Base-by-base conservation (phyloP, 306 rosid species). In the Oemleria cerasiformis region DNA sequence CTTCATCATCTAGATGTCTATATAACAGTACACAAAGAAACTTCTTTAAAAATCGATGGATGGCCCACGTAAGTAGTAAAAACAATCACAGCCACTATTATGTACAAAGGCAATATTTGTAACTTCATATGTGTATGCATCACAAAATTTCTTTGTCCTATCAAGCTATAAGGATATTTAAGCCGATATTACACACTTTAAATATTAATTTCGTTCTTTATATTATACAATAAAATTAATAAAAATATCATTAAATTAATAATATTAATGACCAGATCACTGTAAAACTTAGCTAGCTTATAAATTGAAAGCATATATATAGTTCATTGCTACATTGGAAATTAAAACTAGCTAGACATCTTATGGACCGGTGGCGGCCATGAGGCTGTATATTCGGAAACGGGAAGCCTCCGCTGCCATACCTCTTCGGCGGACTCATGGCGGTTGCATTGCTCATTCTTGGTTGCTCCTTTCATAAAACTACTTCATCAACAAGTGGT, bases 321-420 rank as follows among this genome's bases (percentile, higher is more conserved):
- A n/a, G 14, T 38, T 40, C 10, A 38, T 17, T 38, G 23, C 3
- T 12, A 8, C 63, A 57, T 15, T 15, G 36, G 14, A 12, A n/a
- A 54, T 9, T 1, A 16, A 45, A 56, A 11, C 62, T 14, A 12
- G 38, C 21, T 36, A 16, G 11, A 12, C 23, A 38, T 25, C 45
- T 30, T 60, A 86, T 87, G 91, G 36, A 1, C 3, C 36, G 3
- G 36, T 30, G 36, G 36, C 10, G 43, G 6, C 8, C 62, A 23
- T 7, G 78, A 74, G 12, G 51, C 70, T 12, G 77, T 81, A 8
- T 77, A 8, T 77, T 83, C 38, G 70, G 42, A 61, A 83, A 78
- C 82, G 73, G 82, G 67, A 81, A 58, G n/a, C 78, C 98, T 65
- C 98, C 97, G 2, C 53, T 85, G 56, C 93, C 97, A 0, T 92